A percentile compares a stretch with the other conserved stretches of the same genome.
Evolutionary conservation across 2,329 filamentous ascomycete species (phyloP).

Genomic region (Fusarium sp.): DNA sequence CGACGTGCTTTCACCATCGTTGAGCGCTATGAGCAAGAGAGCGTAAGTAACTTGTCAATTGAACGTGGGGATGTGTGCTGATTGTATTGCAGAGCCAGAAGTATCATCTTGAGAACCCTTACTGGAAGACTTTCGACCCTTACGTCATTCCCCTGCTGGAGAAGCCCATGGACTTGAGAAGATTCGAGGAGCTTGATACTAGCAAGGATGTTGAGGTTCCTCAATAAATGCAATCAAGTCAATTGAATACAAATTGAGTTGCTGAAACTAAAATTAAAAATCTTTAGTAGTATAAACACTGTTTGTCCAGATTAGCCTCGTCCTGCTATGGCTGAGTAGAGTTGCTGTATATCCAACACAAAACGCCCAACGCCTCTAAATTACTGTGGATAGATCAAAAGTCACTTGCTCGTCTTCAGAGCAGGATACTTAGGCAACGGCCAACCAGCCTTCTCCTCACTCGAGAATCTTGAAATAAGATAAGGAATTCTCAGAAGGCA

Average conservation of each 20-base stretch:
- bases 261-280: neutral
- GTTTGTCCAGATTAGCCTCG: neutral
- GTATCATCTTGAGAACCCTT: constrained; percentile 73
- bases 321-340: neutral
- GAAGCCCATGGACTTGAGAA: constrained; percentile 73
- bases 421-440: constrained; percentile 15
- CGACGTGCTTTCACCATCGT: constrained; percentile 77
- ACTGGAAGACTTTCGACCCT: constrained; percentile 80
- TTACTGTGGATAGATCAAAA: rapidly evolving
- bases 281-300: neutral
- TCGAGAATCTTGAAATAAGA: constrained; percentile 20
- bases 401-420: neutral
- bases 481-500: constrained; percentile 13
- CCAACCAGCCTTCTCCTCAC: constrained; percentile 26
- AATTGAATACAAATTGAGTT: neutral
- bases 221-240: constrained; percentile 16
- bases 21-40: constrained; percentile 75
- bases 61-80: neutral
- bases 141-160: constrained; percentile 76
- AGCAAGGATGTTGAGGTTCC: constrained; percentile 57
- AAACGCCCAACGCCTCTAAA: neutral
- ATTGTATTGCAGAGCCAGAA: constrained; percentile 58
- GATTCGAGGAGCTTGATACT: constrained; percentile 73
- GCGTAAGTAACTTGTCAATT: constrained; percentile 51
- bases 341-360: neutral